phyloP scores from a whole-genome alignment of 2,329 filamentous ascomycete genomes.

The Aspergillus tubingensis region DNA sequence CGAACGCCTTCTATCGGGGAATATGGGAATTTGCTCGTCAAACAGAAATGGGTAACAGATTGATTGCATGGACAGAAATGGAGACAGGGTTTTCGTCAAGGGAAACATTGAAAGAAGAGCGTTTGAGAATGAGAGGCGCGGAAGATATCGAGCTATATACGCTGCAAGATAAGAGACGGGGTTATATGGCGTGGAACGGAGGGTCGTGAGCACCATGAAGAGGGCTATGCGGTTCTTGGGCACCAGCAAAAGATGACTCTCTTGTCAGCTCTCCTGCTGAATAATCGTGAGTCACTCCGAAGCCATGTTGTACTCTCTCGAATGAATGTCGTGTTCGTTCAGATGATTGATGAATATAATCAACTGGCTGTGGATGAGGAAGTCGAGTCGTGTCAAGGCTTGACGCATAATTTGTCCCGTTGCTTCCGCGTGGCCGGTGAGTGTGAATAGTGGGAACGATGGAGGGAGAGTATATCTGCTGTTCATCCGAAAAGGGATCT shows the following conservation, averaged over 20 bases:
- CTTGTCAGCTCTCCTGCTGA: conserved; percentile 81
- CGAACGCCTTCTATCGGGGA: conserved; percentile 45
- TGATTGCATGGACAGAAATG: conserved; percentile 21
- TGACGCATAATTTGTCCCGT: conserved; percentile 84
- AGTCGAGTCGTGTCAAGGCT: conserved; percentile 47
- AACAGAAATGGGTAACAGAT: conserved; percentile 30
- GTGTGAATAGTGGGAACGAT: conserved; percentile 75
- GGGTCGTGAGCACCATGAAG: conserved; percentile 37
- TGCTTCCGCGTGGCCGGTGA: conserved; percentile 80
- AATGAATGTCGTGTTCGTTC: conserved; percentile 84
- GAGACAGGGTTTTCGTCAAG: conserved; percentile 22
- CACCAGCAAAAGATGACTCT: conserved; percentile 62
- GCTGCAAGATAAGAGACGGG: conserved; percentile 27
- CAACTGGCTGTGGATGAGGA: conserved; percentile 62
- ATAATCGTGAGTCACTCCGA: conserved; percentile 86
- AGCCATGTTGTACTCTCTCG: conserved; percentile 80
- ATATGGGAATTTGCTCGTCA: conserved; percentile 35
- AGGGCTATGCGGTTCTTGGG: conserved; percentile 31
- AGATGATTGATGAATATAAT: conserved; percentile 68
- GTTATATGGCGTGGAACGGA: conserved; percentile 34
- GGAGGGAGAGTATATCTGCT: conserved; percentile 89
- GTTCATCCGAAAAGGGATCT: conserved; percentile 76
- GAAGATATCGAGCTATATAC: conserved; percentile 31
- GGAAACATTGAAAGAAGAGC: conserved; percentile 31
- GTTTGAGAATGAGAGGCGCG: conserved; percentile 24